Conservation (phyloP, 768 basidiomycete species). For the Serendipita indica region DNA sequence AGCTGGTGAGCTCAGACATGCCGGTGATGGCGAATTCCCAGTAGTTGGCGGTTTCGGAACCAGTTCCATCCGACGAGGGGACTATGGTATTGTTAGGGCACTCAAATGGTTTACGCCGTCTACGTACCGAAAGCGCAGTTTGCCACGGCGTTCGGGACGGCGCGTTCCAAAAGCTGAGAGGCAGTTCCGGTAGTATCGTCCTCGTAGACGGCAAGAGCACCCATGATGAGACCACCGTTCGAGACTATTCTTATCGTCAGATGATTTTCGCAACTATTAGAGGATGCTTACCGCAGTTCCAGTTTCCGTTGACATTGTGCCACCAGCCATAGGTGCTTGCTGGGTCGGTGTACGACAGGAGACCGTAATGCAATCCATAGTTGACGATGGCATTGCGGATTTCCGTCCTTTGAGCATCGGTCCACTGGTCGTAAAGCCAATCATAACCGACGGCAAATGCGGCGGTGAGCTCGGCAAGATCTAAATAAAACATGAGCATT, state of each 20-base stretch:
- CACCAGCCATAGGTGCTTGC: constrained; percentile 16
- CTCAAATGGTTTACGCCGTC: no score
- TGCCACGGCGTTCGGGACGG: constrained; percentile 55
- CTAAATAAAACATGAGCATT: no score
- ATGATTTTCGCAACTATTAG: background rate
- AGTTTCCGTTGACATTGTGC: constrained; percentile 63
- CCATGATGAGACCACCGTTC: constrained; percentile 82
- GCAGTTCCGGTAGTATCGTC: constrained; percentile 70
- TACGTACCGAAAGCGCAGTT: constrained; percentile 45
- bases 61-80: constrained; percentile 61
- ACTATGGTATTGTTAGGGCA: constrained; percentile 21
- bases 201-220: constrained; percentile 74
- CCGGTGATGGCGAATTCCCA: constrained; percentile 92
- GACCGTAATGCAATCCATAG: constrained; percentile 42
- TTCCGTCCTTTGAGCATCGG: constrained; percentile 22
- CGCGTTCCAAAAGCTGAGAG: constrained; percentile 44
- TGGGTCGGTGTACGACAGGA: constrained; percentile 32
- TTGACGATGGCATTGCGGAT: constrained; percentile 29
- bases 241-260: constrained; percentile 33
- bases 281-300: constrained; percentile 57
- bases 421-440: constrained; percentile 35
- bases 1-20: constrained; percentile 75
- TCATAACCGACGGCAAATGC: constrained; percentile 34
- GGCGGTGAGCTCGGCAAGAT: constrained; percentile 25
- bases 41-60: constrained; percentile 88